Evolutionary conservation across 768 basidiomycete genomes (phyloP), one percentile per base, ranked within the genome.

Genomic region (Steccherinum ochraceum): DNA sequence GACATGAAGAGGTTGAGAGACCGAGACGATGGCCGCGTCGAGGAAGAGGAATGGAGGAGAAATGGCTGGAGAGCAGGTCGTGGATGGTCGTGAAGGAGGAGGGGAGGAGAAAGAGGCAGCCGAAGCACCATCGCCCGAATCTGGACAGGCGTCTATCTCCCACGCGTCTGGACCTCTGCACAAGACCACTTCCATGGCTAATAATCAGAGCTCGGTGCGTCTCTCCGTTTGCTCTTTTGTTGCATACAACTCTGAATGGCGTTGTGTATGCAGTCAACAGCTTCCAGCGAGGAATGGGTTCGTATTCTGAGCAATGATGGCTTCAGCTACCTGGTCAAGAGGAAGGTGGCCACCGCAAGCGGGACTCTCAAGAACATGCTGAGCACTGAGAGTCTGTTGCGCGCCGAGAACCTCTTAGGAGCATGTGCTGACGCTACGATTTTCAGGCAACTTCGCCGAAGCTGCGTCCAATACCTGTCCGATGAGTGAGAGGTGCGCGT

Each of bases 301-400:
- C 77, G 85, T 30, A 73, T 93, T 10, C 78, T 78, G 40, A 89
- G 86, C 65, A 74, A 72, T 1, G 92, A 95, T 56, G 90, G 90
- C 0, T 91, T 83, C 64, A 78, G 84, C 1, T 95, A 86, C 65
- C 76, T 95, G 50, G 76, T 94, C 46, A 78, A 76, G 46, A 78
- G 88, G 30, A 87, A 79, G 53, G 78, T 92, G 13, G 90, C 89
- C 12, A 73, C 80, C 48, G 75, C 77, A 12, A 93, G 92, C 58
- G 90, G 86, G 10, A 93, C 87, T 0, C 80, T 96, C 67, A 79
- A 79, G 58, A 84, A 80, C 61, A 91, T 87, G 81, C 69, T 95
- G 55, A 87, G 84, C 62, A 75, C 78, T 26, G 78, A 81, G 49
- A 81, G 89, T 89, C 44, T 55, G 77, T n/a, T n/a, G n/a, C n/a